These are phyloP conservation scores for Microthlaspi erraticum DNA, from an alignment of 345 rosid species.

Conservation along the genomic window DNA sequence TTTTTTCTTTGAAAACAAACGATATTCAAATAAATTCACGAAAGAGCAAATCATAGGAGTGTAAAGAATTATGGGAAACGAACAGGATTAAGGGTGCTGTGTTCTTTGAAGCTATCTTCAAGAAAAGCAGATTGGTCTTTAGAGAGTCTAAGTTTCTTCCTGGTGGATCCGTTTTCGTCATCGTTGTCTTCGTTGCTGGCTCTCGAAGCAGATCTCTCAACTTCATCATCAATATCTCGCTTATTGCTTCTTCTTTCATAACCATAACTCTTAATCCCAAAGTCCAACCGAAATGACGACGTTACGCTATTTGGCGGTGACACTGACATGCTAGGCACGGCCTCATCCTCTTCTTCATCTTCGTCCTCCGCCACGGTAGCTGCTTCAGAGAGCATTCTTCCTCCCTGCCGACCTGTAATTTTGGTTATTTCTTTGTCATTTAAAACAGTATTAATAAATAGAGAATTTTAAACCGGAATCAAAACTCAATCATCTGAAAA, in stretches of 20 bases:
- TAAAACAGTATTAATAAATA: neutral
- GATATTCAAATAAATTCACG: neutral
- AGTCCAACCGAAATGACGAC: conserved; percentile 85
- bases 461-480: neutral
- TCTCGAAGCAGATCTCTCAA: conserved; percentile 65
- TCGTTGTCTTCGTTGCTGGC: conserved; percentile 75
- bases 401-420: conserved; percentile 49
- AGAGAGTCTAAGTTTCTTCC: conserved; percentile 94
- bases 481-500: conserved; percentile 2
- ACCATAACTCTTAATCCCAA: conserved; percentile 59
- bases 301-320: conserved; percentile 85
- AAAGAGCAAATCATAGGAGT: neutral
- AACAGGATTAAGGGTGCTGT: conserved; percentile 87
- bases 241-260: conserved; percentile 55
- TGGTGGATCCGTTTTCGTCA: conserved; percentile 73
- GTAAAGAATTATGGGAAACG: conserved; percentile 35
- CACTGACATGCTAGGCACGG: conserved; percentile 56
- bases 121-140: conserved; percentile 94
- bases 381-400: conserved; percentile 53
- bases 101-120: conserved; percentile 93
- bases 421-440: conserved; percentile 33
- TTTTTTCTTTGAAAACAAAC: neutral
- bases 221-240: conserved; percentile 53
- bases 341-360: conserved; percentile 54
- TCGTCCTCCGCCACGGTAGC: conserved; percentile 48